A percentile compares a stretch with the other conserved stretches of the same genome.
Evolutionary conservation across 2,329 filamentous ascomycete species (phyloP).

Genomic region (Fusarium sp.): DNA sequence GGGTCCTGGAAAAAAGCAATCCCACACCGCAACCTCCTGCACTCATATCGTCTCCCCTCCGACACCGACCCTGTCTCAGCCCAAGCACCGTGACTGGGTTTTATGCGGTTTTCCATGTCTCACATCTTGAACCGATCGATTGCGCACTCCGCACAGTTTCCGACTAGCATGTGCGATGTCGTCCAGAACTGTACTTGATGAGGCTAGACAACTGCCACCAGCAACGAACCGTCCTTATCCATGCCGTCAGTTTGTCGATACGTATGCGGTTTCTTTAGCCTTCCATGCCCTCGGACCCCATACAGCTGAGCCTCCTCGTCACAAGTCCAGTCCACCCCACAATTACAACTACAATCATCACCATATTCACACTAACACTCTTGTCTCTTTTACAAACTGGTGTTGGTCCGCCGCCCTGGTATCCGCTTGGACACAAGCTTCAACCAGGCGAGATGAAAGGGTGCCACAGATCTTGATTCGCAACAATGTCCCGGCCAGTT

Average conservation of each 20-base stretch:
- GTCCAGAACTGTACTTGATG: constrained; percentile 18
- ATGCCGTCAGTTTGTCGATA: constrained; percentile 31
- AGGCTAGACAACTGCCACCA: constrained; percentile 18
- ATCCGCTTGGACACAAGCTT: constrained; percentile 47
- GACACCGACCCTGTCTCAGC: constrained; percentile 34
- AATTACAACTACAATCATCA: constrained; percentile 26
- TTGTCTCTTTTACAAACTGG: constrained; percentile 33
- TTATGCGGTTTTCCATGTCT: constrained; percentile 45
- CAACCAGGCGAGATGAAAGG: constrained; percentile 54
- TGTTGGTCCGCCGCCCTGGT: constrained; percentile 35
- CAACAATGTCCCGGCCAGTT: constrained; percentile 52
- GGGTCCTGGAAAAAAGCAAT: constrained; percentile 39
- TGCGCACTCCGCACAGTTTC: constrained; percentile 43
- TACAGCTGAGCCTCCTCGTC: constrained; percentile 40
- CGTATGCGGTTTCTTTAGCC: constrained; percentile 22
- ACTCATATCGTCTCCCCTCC: constrained; percentile 14
- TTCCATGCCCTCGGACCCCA: constrained; percentile 29
- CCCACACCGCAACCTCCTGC: constrained; percentile 40
- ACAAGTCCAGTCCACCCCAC: constrained; percentile 28
- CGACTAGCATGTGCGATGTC: constrained; percentile 31
- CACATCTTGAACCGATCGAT: constrained; percentile 44
- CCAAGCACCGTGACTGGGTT: constrained; percentile 40
- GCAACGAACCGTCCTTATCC: constrained; percentile 15
- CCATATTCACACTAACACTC: constrained; percentile 17
- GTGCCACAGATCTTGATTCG: constrained; percentile 57